Percentiles rank a stretch among this genome's conserved stretches.
Evolutionary conservation across 2,329 filamentous ascomycete species (phyloP).

Genomic region (Colletotrichum coccodes): DNA sequence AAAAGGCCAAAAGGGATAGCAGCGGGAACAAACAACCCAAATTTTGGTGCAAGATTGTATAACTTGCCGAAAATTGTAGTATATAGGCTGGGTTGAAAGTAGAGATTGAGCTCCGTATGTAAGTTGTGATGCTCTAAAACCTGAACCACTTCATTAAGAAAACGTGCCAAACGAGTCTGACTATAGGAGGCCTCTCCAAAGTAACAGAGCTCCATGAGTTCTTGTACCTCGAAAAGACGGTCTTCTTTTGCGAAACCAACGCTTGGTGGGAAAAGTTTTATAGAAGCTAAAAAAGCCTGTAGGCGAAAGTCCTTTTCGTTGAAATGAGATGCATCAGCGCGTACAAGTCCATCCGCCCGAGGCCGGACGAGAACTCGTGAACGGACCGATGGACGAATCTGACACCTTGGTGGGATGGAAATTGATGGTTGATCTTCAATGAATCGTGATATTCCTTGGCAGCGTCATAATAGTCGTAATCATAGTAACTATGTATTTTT

Average conservation of each 20-base stretch:
- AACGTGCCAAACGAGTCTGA: too few species aligned
- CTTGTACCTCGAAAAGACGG: accelerated
- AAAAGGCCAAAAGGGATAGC: too few species aligned
- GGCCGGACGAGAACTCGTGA: neutral
- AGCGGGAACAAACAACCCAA: too few species aligned
- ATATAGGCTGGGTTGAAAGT: too few species aligned
- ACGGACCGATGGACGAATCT: neutral
- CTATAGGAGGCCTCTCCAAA: neutral
- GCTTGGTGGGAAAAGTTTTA: neutral
- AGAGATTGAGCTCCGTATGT: too few species aligned
- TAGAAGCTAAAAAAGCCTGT: neutral
- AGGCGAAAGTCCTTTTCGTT: neutral
- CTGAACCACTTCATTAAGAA: too few species aligned
- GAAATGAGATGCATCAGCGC: neutral
- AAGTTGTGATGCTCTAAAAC: too few species aligned
- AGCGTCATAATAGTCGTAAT: too few species aligned
- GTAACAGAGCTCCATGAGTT: neutral
- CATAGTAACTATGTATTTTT: too few species aligned
- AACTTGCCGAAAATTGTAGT: too few species aligned
- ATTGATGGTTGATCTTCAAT: neutral
- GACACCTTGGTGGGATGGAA: neutral
- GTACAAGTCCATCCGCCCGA: neutral
- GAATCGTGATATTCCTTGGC: neutral
- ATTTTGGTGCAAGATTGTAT: too few species aligned
- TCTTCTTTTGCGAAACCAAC: neutral